Evolutionary conservation across 1,284 basidiomycete genomes (phyloP), one percentile per base, ranked within the genome.

Genomic region (Athelia sp.): DNA sequence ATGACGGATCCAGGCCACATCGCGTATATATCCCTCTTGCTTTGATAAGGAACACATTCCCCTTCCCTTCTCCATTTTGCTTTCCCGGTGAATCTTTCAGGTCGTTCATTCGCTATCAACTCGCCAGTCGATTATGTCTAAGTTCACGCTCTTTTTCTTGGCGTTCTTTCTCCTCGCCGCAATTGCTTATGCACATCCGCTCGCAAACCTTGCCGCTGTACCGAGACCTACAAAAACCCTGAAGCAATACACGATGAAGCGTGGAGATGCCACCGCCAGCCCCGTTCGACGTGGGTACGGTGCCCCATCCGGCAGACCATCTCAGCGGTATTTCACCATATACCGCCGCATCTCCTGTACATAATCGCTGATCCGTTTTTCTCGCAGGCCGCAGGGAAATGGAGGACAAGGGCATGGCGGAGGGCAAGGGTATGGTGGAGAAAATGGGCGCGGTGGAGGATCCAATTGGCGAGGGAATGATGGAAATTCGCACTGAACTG

Each of bases 231-330:
- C 47, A 19, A 59, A 55, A 52, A 62, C 50, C n/a, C 58, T 67
- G 43, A 72, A 69, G 56, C 70, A 72, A 59, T 63, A 59, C 54
- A 58, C 65, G 52, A 56, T 63, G 46, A 63, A 60, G 56, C 64
- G 68, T 43, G 61, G 59, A 43, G 64, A 58, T 32, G 52, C 61
- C 18, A 50, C 53, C 2, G 36, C 8, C n/a, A 40, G 8, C 36
- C 53, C 55, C 46, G 49, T 56, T 42, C 50, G 52, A 17, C 47
- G 46, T 17, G 47, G 45, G 22, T 52, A 45, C 19, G 45, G 40
- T n/a, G 24, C 49, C 45, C 36, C 36, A 8, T 40, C 36, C 15
- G 19, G 36, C 36, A 4, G 19, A 40, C 36, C 36, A 8, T 40
- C 36, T 9, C 36, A n/a, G 6, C 6, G 15, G 36, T 40, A 21